A percentile compares a stretch with the other conserved stretches of the same genome.
Evolutionary conservation across 306 rosid species (phyloP).

Genomic region (Begonia fuchsioides): DNA sequence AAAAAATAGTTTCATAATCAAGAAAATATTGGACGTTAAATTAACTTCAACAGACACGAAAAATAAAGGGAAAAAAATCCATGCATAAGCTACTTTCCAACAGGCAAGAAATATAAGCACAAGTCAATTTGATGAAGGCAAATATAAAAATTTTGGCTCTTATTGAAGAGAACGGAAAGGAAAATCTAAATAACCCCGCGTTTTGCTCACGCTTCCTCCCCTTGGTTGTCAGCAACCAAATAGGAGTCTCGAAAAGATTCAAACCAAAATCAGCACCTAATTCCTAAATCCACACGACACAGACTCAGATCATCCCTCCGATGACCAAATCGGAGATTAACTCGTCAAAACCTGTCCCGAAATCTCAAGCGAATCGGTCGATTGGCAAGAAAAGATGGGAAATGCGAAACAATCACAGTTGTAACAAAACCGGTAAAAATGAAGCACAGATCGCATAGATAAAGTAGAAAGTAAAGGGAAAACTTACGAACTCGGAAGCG

Average conservation of each 20-base stretch:
- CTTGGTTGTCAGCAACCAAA: neutral
- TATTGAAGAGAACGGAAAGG: too few relatives aligned
- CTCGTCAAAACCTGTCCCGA: neutral
- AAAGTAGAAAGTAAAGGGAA: neutral
- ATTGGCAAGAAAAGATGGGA: too few relatives aligned
- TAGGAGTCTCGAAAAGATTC: neutral
- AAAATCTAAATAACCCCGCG: too few relatives aligned
- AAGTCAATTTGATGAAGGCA: too few relatives aligned
- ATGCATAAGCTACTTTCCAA: neutral
- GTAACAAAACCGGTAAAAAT: too few relatives aligned
- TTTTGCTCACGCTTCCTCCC: too few relatives aligned
- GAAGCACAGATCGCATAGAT: too few relatives aligned
- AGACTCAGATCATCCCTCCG: neutral
- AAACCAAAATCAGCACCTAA: neutral
- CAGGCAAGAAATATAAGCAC: too few relatives aligned
- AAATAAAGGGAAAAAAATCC: neutral
- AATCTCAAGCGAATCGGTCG: neutral
- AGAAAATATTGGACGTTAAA: too few relatives aligned
- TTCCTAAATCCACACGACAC: neutral
- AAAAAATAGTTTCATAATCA: neutral
- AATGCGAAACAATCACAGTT: too few relatives aligned
- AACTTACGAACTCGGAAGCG: conserved; percentile 10
- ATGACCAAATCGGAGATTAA: neutral
- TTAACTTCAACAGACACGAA: neutral
- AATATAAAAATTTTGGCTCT: too few relatives aligned